Evolutionary conservation across 2,329 filamentous ascomycete genomes (phyloP), one percentile per base, ranked within the genome.

Genomic region (Stachybotrys chartarum): DNA sequence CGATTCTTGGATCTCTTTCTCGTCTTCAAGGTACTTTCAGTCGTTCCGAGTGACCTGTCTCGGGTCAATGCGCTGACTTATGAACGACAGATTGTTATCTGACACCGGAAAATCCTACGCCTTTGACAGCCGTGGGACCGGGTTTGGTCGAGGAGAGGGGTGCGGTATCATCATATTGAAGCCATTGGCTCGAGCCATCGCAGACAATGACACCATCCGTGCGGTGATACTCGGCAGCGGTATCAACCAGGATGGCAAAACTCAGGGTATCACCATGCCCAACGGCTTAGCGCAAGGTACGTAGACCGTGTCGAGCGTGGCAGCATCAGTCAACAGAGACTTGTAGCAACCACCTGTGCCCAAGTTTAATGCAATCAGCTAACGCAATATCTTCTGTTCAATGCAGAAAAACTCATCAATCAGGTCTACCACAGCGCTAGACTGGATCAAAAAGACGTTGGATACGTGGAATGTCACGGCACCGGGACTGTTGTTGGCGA

Each of bases 111-210:
- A 35, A 8, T 71, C 61, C 17, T 62, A 61, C 44, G 64, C 64
- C 14, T 73, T 68, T 30, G 69, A 71, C 45, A 48, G 56, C 30
- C 58, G 64, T 0, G 69, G 64, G 0, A 62, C 68, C 56, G 83
- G 83, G 2, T 86, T 84, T 61, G 80, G 75, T 0, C 73, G 81
- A 6, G 82, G 80, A 1, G 83, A 86, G 61, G 82, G 80, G 1
- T 67, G 77, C 18, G 78, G 71, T 0, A 70, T 76, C 16, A 60
- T 85, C 1, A 60, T 83, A 2, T 57, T 85, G 8, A 84, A 84
- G 66, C 72, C 71, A 1, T 68, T 84, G 0, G 63, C 69, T 3
- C 73, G 78, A 56, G 82, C 82, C 3, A 58, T 83, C 4, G 63
- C 65, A 6, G 75, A 78, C 56, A 75, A 76, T 14, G 78, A 84